A percentile compares a stretch with the other conserved stretches of the same genome.
Conservation (phyloP, 768 basidiomycete species). For the Pisolithus sp. region DNA sequence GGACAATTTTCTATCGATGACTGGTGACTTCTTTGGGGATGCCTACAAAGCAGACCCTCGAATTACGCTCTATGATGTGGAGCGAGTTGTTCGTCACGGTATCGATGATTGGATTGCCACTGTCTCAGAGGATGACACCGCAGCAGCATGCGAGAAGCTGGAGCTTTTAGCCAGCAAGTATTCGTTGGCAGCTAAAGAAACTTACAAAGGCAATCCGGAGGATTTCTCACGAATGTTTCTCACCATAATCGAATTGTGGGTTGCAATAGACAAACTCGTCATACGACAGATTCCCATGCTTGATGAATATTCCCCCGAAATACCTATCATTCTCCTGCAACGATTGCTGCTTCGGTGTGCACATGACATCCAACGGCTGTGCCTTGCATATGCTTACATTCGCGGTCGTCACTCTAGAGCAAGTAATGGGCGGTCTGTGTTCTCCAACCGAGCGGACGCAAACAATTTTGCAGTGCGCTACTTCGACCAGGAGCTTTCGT, state of each 20-base stretch:
- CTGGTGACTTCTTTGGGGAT: slow-evolving; percentile 10
- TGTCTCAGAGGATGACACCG: neutral
- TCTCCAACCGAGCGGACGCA: slow-evolving; percentile 13
- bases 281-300: slow-evolving; percentile 32
- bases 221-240: slow-evolving; percentile 34
- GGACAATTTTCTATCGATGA: slow-evolving; percentile 11
- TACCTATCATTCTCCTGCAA: slow-evolving; percentile 17
- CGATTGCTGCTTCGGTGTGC: slow-evolving; percentile 34
- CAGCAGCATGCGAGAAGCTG: slow-evolving; percentile 7
- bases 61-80: slow-evolving; percentile 32
- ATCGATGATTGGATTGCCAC: slow-evolving; percentile 29
- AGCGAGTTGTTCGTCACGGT: slow-evolving; percentile 22
- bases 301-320: slow-evolving; percentile 38
- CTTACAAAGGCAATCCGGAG: slow-evolving; percentile 33
- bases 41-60: slow-evolving; percentile 8
- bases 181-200: slow-evolving; percentile 13
- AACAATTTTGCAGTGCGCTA: slow-evolving; percentile 30
- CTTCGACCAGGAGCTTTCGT: slow-evolving; percentile 14
- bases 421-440: slow-evolving; percentile 25
- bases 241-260: slow-evolving; percentile 32
- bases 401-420: slow-evolving; percentile 17
- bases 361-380: slow-evolving; percentile 22
- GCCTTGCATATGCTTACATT: slow-evolving; percentile 25
- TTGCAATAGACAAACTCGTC: slow-evolving; percentile 35
- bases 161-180: slow-evolving; percentile 23